Evolutionary conservation across 2,329 filamentous ascomycete genomes (phyloP), one percentile per base, ranked within the genome.

Genomic region (Colletotrichum theobromicola): DNA sequence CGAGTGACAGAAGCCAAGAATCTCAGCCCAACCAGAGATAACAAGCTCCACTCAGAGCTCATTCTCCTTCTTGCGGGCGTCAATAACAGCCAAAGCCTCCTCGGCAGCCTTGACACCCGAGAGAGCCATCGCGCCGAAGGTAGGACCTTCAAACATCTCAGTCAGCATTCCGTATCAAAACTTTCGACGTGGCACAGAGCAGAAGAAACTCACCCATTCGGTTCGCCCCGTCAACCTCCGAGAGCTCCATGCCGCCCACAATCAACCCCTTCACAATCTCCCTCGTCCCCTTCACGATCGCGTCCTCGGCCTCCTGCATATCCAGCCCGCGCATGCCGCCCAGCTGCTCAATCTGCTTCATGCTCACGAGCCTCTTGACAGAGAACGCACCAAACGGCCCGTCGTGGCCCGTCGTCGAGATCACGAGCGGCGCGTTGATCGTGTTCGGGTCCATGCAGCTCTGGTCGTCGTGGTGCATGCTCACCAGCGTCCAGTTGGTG

Each of bases 371-470:
- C 63, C 95, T 92, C 91, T 98, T 98, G 83, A 95, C 95, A 77
- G 87, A 94, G 88, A 98, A 98, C 64, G 95, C 95, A 61, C 95
- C 96, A 82, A 98, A 97, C 18, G 95, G 95, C 1, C 91, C 96
- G 78, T 98, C 95, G 80, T 98, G 95, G 65, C 95, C 96, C 0
- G 95, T 98, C 28, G 95, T 98, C 72, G 93, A 95, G 87, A 98
- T 94, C 81, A 98, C 88, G 74, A 98, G 85, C 2, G 95, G 95
- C 1, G 95, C 95, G 82, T 98, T 98, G 90, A 98, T 98, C 80
- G 95, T 98, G 91, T 97, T 98, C 78, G 95, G 95, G 84, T 98
- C 96, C 95, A 98, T 98, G 93, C 95, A 98, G 76, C 92, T 94
- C 87, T 98, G 95, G 83, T 96, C 94, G 82, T 95, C 94, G 84